phyloP scores from a whole-genome alignment of 805 yeast genomes.

The Yamadazyma kitorensis region DNA sequence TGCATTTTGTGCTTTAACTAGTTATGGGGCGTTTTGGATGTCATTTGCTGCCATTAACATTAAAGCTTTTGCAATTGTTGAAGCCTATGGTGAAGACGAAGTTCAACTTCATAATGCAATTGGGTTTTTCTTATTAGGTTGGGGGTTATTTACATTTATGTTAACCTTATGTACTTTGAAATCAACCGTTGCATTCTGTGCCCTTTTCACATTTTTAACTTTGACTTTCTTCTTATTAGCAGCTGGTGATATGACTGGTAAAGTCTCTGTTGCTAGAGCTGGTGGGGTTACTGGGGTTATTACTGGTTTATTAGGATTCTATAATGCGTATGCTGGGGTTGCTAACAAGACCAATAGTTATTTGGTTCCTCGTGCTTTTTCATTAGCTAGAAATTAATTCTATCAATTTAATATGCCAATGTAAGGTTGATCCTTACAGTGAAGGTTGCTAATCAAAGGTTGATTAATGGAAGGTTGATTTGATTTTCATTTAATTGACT shows the following conservation, averaged over 20 bases:
- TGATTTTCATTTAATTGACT: too few species aligned
- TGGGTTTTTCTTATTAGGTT: slow-evolving; percentile 36
- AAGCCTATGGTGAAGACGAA: slow-evolving; percentile 27
- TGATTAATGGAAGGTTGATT: too few species aligned
- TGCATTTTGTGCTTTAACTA: slow-evolving; percentile 64
- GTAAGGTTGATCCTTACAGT: too few species aligned
- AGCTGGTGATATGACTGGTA: slow-evolving; percentile 30
- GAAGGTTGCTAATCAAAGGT: too few species aligned
- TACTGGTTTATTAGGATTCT: slow-evolving; percentile 37
- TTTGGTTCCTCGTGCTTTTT: slow-evolving; percentile 27
- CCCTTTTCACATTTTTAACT: slow-evolving; percentile 28
- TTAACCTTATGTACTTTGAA: slow-evolving; percentile 33
- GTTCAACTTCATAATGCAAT: slow-evolving; percentile 29
- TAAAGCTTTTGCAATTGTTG: slow-evolving; percentile 30
- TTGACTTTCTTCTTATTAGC: slow-evolving; percentile 36
- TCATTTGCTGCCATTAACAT: slow-evolving; percentile 30
- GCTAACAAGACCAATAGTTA: slow-evolving; percentile 36
- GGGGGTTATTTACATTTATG: slow-evolving; percentile 42
- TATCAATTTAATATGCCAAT: neutral
- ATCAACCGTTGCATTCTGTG: slow-evolving; percentile 35
- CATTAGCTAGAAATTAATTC: slow-evolving; percentile 15
- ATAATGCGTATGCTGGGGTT: slow-evolving; percentile 40
- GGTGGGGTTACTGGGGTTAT: slow-evolving; percentile 45
- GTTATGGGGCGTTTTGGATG: slow-evolving; percentile 46
- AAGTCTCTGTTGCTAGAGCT: slow-evolving; percentile 27